Percentiles rank a stretch among this genome's conserved stretches.
phyloP scores from a whole-genome alignment of 1,139 yeast genomes.

The Kurtzmaniella quercitrusa region DNA sequence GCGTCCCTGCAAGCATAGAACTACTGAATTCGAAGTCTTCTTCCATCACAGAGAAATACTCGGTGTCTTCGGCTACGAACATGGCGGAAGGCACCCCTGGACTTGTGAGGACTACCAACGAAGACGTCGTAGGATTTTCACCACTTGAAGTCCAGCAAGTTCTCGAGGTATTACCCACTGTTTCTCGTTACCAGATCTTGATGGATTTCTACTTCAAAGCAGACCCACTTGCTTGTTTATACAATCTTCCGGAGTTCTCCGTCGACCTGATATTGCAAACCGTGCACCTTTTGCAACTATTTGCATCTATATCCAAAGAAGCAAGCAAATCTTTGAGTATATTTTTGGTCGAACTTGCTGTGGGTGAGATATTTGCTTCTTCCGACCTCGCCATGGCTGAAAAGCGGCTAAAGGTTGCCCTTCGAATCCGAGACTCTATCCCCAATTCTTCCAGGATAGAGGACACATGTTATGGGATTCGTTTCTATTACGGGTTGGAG shows the following conservation, averaged over 20 bases:
- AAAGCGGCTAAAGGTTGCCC: not conserved
- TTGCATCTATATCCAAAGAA: not conserved
- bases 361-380: conserved; percentile 1
- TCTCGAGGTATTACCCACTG: not conserved
- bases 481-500: conserved; percentile 27
- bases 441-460: conserved; percentile 6
- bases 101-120: not conserved
- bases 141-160: not conserved
- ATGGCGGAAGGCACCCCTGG: not conserved
- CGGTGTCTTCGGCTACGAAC: not conserved
- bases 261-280: not conserved
- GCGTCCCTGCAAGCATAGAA: not conserved
- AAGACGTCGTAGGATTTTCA: not conserved
- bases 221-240: not conserved
- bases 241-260: not conserved
- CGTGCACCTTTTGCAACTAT: not conserved
- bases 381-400: not conserved
- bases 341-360: not conserved
- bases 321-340: not conserved
- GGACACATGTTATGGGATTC: conserved; percentile 23
- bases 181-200: not conserved
- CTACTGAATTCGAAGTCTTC: not conserved
- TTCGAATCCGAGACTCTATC: not conserved
- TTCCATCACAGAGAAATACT: not conserved
- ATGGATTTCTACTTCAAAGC: not conserved